Percentiles rank a stretch among this genome's conserved stretches.
Conservation (phyloP, 1,284 basidiomycete genomes). For the Pascua guehoae region DNA sequence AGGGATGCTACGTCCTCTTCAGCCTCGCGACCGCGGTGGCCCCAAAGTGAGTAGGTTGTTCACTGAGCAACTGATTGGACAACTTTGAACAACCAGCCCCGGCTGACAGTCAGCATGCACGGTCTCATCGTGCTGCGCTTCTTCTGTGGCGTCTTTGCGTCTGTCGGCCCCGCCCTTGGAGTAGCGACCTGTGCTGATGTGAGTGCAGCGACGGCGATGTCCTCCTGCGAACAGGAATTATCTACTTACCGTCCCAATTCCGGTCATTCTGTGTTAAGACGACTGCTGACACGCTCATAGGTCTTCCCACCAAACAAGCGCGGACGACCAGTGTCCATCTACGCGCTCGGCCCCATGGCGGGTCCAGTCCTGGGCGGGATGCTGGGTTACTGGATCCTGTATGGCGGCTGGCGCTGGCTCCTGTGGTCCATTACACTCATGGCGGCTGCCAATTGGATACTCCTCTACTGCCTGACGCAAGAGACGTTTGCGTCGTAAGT, state of each 20-base stretch:
- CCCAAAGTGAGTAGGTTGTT: conserved; percentile 44
- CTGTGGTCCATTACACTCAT: conserved; percentile 44
- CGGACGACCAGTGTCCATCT: conserved; percentile 42
- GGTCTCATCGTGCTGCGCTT: conserved; percentile 43
- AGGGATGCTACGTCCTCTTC: conserved; percentile 40
- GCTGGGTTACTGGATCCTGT: conserved; percentile 45
- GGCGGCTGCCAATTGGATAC: conserved; percentile 32
- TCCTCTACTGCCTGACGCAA: conserved; percentile 30
- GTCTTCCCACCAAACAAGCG: conserved; percentile 39
- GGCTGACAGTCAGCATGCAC: conserved; percentile 29
- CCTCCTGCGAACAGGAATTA: not conserved
- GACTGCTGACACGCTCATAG: conserved; percentile 14
- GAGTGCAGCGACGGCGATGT: conserved; percentile 8
- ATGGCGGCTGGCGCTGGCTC: conserved; percentile 44
- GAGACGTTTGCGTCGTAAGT: conserved; percentile 49
- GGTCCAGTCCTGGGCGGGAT: conserved; percentile 45
- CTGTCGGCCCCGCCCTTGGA: conserved; percentile 43
- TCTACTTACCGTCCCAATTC: not conserved
- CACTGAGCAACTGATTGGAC: no score
- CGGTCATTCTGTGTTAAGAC: not conserved
- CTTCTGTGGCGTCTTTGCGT: conserved; percentile 43
- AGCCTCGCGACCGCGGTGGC: conserved; percentile 37
- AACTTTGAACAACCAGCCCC: not conserved
- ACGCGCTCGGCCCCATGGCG: conserved; percentile 45
- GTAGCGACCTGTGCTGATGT: conserved; percentile 48